phyloP scores from a whole-genome alignment of 2,329 filamentous ascomycete genomes.

The Penicillium sp. region DNA sequence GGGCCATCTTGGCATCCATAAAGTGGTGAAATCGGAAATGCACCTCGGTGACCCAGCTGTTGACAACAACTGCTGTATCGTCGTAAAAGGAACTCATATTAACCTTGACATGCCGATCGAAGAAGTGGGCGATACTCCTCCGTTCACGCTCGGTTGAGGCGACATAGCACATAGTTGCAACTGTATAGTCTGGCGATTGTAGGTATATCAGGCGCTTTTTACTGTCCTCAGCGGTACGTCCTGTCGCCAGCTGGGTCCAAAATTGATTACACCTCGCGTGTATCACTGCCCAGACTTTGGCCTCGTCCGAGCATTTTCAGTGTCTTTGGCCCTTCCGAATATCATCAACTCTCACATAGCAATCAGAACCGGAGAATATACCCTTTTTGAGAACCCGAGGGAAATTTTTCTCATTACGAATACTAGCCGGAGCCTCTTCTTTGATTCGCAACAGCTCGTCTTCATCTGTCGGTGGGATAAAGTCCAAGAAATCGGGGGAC shows the following conservation, averaged over 20 bases:
- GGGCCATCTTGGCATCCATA: not conserved
- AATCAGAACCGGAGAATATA: no score
- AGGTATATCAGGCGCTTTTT: slow-evolving; percentile 14
- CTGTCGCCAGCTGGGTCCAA: not conserved
- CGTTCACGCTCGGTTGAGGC: slow-evolving; percentile 10
- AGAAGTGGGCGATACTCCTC: slow-evolving; percentile 17
- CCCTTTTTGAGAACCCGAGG: no score
- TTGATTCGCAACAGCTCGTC: not conserved
- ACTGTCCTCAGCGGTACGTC: not conserved
- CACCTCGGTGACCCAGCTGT: slow-evolving; percentile 32
- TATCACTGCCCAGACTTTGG: not conserved
- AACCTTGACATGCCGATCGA: slow-evolving; percentile 20
- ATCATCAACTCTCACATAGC: not conserved
- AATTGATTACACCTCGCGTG: not conserved
- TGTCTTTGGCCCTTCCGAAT: slow-evolving; percentile 2
- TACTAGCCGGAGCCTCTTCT: not conserved
- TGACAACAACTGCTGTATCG: slow-evolving; percentile 20
- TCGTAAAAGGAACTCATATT: slow-evolving; percentile 25
- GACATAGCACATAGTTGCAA: slow-evolving; percentile 13
- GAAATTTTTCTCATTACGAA: not conserved
- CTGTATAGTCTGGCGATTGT: not conserved
- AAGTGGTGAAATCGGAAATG: slow-evolving; percentile 27
- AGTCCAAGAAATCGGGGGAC: slow-evolving; percentile 14
- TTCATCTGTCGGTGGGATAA: slow-evolving; percentile 2
- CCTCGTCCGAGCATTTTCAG: not conserved